A percentile compares a stretch with the other conserved stretches of the same genome.
Conservation (phyloP, 768 basidiomycete species). For the Kondoa subrosea region DNA sequence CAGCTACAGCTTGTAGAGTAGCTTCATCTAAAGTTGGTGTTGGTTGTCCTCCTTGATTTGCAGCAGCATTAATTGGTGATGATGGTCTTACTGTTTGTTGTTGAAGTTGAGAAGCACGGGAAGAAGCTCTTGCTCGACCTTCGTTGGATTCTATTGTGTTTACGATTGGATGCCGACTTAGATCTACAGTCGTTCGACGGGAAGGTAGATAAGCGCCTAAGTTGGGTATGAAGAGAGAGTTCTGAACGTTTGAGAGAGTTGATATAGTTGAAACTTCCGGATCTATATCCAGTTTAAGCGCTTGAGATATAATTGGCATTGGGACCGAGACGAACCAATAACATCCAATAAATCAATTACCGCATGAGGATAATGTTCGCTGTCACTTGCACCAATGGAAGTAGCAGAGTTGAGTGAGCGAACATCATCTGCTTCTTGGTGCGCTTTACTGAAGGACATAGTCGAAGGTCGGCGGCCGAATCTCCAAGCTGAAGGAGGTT, state of each 20-base stretch:
- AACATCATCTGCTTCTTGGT: background rate
- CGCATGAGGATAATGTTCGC: background rate
- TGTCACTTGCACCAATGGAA: background rate
- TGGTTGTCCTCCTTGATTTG: no score
- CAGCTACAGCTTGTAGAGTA: background rate
- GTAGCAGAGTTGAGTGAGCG: background rate
- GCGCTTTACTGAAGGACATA: background rate
- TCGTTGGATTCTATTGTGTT: background rate
- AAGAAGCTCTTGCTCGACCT: background rate
- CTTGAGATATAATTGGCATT: background rate
- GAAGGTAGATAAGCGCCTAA: background rate
- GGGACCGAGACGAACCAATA: background rate
- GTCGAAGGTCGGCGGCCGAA: background rate
- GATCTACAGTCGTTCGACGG: background rate
- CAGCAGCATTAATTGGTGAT: no score
- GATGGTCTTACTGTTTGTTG: no score
- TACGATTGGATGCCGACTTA: background rate
- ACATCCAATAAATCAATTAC: background rate
- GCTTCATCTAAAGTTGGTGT: background rate
- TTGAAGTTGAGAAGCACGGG: background rate
- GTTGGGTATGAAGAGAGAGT: constrained; percentile 18
- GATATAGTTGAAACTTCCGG: constrained; percentile 8
- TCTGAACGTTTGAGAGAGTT: constrained; percentile 14
- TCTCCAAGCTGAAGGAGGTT: background rate
- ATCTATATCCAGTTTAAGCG: background rate